A percentile compares a stretch with the other conserved stretches of the same genome.
phyloP scores from a whole-genome alignment of 768 basidiomycete genomes.

The Auricularia cornea region DNA sequence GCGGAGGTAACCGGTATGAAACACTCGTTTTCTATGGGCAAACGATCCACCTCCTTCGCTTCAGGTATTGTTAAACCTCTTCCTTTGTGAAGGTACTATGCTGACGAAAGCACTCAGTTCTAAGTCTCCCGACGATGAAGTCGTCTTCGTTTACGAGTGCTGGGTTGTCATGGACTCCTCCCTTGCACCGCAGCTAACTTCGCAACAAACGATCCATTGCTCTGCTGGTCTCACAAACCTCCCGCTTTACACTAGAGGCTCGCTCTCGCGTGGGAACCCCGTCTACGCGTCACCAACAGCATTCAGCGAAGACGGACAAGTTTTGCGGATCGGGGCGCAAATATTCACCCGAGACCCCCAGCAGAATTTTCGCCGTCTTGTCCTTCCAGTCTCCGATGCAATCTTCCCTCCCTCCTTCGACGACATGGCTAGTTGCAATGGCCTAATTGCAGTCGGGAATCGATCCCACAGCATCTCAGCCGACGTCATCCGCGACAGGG shows the following conservation, averaged over 20 bases:
- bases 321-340: constrained; percentile 4
- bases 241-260: not conserved
- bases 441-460: not conserved
- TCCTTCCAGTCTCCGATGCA: not conserved
- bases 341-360: not conserved
- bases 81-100: too few relatives aligned
- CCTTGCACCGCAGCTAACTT: too few relatives aligned
- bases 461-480: not conserved
- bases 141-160: not conserved
- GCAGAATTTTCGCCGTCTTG: not conserved
- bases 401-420: constrained; percentile 4
- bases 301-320: constrained; percentile 4
- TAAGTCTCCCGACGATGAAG: too few relatives aligned
- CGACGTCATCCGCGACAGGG: not conserved
- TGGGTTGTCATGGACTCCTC: too few relatives aligned
- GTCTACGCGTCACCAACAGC: not conserved
- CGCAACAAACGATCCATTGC: too few relatives aligned
- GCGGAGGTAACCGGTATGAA: not conserved
- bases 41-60: not conserved
- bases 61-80: too few relatives aligned
- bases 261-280: not conserved
- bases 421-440: not conserved
- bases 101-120: too few relatives aligned
- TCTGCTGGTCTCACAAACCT: too few relatives aligned
- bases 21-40: not conserved